phyloP scores from a whole-genome alignment of 768 basidiomycete species.

The Calocybe indica region DNA sequence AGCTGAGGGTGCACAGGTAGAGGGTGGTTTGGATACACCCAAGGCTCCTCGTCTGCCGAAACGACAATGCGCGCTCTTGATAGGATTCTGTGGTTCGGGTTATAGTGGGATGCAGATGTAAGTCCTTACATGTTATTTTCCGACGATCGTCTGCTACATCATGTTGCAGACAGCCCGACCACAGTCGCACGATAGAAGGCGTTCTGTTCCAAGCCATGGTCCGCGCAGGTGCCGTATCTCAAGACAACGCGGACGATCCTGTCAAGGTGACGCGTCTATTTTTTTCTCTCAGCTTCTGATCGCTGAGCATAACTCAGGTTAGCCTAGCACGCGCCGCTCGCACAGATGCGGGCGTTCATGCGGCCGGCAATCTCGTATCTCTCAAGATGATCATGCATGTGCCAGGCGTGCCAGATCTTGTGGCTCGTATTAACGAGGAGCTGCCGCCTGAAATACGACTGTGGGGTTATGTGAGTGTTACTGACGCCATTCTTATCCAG shows the following conservation, averaged over 20 bases:
- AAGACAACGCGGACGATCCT: slow-evolving; percentile 89
- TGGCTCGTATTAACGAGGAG: slow-evolving; percentile 72
- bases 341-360: slow-evolving; percentile 97
- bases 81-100: slow-evolving; percentile 90
- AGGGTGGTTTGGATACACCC: slow-evolving; percentile 15
- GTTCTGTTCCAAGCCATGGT: slow-evolving; percentile 84
- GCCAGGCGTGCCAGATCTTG: slow-evolving; percentile 66
- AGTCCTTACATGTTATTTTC: slow-evolving; percentile 18
- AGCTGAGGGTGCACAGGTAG: slow-evolving; percentile 12
- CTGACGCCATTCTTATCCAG: neutral
- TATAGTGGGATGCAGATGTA: slow-evolving; percentile 97
- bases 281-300: neutral
- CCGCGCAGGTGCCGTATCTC: slow-evolving; percentile 87
- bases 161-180: slow-evolving; percentile 55
- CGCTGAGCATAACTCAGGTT: slow-evolving; percentile 41
- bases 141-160: slow-evolving; percentile 4
- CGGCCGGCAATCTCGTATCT: slow-evolving; percentile 90
- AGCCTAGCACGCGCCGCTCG: slow-evolving; percentile 83
- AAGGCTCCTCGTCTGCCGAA: slow-evolving; percentile 71
- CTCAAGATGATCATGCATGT: slow-evolving; percentile 82
- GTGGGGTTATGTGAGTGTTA: slow-evolving; percentile 75
- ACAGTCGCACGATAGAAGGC: slow-evolving; percentile 80
- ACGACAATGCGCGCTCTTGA: slow-evolving; percentile 73
- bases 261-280: slow-evolving; percentile 52
- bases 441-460: slow-evolving; percentile 89